These are phyloP conservation scores for Sechiopsis laciniata DNA, from an alignment of 306 rosid species.

Conservation along the genomic window DNA sequence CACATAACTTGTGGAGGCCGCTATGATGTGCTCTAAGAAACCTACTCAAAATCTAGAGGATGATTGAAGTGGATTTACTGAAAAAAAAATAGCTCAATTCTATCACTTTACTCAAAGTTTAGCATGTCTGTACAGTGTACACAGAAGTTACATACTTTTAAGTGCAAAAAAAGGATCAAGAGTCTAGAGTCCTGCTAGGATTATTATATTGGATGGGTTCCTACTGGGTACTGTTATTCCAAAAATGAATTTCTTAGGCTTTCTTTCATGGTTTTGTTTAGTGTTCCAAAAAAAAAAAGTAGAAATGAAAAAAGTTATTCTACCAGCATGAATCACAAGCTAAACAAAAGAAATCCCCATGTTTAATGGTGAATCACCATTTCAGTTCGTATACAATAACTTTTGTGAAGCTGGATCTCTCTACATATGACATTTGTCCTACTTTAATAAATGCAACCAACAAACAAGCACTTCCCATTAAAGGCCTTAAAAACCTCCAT, in stretches of 20 bases:
- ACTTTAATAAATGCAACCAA: neutral
- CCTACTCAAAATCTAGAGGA: neutral
- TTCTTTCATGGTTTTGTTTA: neutral
- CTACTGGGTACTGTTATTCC: conserved; percentile 1
- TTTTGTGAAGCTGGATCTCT: neutral
- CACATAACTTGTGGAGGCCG: conserved; percentile 60
- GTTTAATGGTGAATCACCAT: neutral
- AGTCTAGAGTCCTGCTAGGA: neutral
- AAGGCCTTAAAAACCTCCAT: neutral
- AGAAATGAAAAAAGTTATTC: neutral
- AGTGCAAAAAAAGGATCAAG: neutral
- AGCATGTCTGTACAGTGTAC: conserved; percentile 3
- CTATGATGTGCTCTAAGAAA: conserved; percentile 37
- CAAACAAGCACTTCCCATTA: neutral
- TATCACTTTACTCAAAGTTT: neutral
- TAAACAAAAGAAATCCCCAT: neutral
- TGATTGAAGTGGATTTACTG: neutral
- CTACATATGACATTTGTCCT: neutral
- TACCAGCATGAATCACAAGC: neutral
- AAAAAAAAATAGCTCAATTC: neutral
- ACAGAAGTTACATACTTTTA: neutral
- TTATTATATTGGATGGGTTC: neutral
- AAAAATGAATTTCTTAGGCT: neutral
- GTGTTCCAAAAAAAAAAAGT: neutral
- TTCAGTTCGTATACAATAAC: neutral